Evolutionary conservation across 139 green algal genomes (phyloP), one percentile per base, ranked within the genome.

Genomic region (Bryopsis sp.): DNA sequence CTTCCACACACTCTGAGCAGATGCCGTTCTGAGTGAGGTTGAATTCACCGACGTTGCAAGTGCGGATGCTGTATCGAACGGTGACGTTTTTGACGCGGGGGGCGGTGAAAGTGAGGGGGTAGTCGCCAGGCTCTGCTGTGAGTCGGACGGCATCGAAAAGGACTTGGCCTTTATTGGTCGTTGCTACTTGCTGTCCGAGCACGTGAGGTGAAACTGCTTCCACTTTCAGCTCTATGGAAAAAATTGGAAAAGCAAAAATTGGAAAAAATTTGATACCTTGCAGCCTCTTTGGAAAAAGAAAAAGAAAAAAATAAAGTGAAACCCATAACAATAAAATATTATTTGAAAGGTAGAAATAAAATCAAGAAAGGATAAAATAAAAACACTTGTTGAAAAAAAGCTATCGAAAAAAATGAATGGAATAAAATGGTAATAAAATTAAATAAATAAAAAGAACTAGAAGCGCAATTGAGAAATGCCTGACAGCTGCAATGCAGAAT

Each of bases 151-250:
- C 43, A 54, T 54, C 43, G 43, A 54, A 54, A 19, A 11, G 11
- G 43, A 19, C 43, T 26, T 26, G 11, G 43, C 43, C 43, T 26
- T 54, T 19, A 26, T 19, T 54, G 43, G 43, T 19, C 43, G 43
- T 54, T 19, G 19, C 43, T 26, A 19, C 19, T 11, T 19, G 43
- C 19, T 54, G 43, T 11, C 43, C 43, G 19, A 19, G 11, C 43
- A 54, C 43, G 8, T 69, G 37, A 36, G 15, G 3, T 31, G 62
- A 58, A 31, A 3, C 43, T 3, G 26, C 62, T 6, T 35, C 54
- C 37, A 69, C 62, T 54, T 69, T 54, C 62, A 69, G 26, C 6
- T 69, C 62, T 69, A 29, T 19, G 39, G 6, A 67, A 67, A 8
- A 67, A 32, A 61, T 19, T 26, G 43, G 19, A 11, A 50, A 19